Evolutionary conservation across 306 rosid species (phyloP).

Genomic region (Benincasa hispida): DNA sequence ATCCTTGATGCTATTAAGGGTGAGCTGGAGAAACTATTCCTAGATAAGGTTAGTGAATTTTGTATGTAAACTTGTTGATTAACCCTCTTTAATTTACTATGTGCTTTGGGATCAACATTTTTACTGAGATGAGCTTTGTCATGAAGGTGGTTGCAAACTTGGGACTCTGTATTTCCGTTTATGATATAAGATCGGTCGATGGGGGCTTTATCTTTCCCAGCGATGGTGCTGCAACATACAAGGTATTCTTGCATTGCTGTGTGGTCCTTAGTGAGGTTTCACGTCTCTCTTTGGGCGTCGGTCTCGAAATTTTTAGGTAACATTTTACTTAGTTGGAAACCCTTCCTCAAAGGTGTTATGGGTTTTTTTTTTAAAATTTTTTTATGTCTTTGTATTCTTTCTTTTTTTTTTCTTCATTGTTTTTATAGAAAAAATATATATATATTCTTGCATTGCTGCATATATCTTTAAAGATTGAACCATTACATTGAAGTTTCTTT

Average conservation of each 20-base stretch:
- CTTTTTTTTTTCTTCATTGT: no score
- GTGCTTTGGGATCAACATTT: neutral
- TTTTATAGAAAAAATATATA: no score
- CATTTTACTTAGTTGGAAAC: no score
- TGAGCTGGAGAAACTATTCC: constrained; percentile 67
- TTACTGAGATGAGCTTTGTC: constrained; percentile 13
- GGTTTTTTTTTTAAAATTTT: no score
- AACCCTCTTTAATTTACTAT: neutral
- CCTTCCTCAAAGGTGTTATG: no score
- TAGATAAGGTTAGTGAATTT: constrained; percentile 43
- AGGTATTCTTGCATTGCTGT: constrained; percentile 32
- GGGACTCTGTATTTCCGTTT: constrained; percentile 73
- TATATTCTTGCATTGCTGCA: constrained; percentile 13
- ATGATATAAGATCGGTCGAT: constrained; percentile 53
- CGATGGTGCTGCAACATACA: constrained; percentile 70
- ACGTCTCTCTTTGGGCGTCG: no score
- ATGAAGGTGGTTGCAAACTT: constrained; percentile 59
- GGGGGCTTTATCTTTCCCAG: constrained; percentile 60
- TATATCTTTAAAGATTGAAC: neutral
- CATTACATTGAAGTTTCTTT: neutral
- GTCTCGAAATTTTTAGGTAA: no score
- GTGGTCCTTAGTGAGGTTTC: no score
- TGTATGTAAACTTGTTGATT: neutral
- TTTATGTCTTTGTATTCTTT: no score
- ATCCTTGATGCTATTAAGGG: constrained; percentile 45